Conservation (phyloP, 768 basidiomycete genomes). For the Galerina marginata region DNA sequence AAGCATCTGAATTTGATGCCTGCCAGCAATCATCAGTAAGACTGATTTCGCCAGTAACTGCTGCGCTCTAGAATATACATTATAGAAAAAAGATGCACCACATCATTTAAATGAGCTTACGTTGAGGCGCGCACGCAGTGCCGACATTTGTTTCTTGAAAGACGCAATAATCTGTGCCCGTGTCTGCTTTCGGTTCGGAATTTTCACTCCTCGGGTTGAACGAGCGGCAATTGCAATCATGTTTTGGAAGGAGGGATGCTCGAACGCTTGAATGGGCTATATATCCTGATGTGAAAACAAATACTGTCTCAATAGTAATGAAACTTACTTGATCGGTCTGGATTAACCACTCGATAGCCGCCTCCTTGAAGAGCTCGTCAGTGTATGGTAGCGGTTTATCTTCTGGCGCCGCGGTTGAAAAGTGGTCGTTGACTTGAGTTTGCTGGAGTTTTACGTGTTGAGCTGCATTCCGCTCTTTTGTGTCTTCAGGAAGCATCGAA, state of each 20-base stretch:
- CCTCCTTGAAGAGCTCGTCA: constrained; percentile 17
- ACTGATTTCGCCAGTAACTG: constrained; percentile 24
- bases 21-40: constrained; percentile 47
- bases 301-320: too few relatives aligned
- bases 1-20: constrained; percentile 40
- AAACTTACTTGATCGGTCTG: too few relatives aligned
- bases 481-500: constrained; percentile 25
- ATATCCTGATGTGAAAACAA: too few relatives aligned
- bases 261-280: too few relatives aligned
- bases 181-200: constrained; percentile 15
- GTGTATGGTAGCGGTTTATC: constrained; percentile 12
- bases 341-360: constrained; percentile 3
- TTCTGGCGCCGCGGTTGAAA: neutral
- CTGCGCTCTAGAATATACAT: constrained; percentile 1
- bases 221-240: too few relatives aligned
- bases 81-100: neutral
- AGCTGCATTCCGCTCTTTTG: neutral
- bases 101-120: constrained; percentile 3
- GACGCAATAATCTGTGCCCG: constrained; percentile 18
- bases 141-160: constrained; percentile 16
- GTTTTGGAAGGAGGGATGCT: too few relatives aligned
- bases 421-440: constrained; percentile 17
- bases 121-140: constrained; percentile 9
- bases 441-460: constrained; percentile 7
- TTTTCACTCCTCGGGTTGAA: too few relatives aligned